Evolutionary conservation across 108 stramenopile species (phyloP), one percentile per base, ranked within the genome.

Genomic region (Nitzschia palea): DNA sequence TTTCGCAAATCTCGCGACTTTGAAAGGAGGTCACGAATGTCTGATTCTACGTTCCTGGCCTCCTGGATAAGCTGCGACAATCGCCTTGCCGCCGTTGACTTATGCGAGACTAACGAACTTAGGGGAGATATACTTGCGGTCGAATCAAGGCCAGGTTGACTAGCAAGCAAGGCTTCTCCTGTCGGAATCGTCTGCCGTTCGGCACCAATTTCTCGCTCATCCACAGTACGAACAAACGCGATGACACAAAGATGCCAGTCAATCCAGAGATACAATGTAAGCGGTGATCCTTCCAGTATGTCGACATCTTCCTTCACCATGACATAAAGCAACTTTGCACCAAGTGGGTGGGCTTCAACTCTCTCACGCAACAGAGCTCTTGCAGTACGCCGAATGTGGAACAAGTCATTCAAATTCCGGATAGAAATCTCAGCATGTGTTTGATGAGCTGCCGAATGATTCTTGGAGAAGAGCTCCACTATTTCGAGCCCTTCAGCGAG

Each of bases 1-100:
- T 55, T 73, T 18, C 77, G 77, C 23, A 89, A 62, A 15, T 76
- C 67, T 20, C 76, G 74, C 61, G 74, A 53, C 33, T 51, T 36
- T 4, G 67, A 26, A 6, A 91, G 34, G 0, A 60, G 54, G 6
- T 65, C 54, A 31, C 62, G 44, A 23, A 81, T 64, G 22, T 34
- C 62, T 25, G 6, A 29, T 51, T 85, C 73, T 18, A 73, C 36
- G 8, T 50, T 65, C n/a, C 76, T 66, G 18, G 73, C 90, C 53
- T 81, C 75, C n/a, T 60, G 58, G 23, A 88, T 73, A 35, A 84
- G 40, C 32, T 50, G 12, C 25, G 73, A 44, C 0, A 48, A 48
- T 10, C 47, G 47, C 18, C 18, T 20, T 18, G 9, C 22, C 47
- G 9, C n/a, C 33, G 44, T 63, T n/a, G 62, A 14, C 4, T 6